Evolutionary conservation across 2,329 filamentous ascomycete species (phyloP).

Genomic region (Trichoderma aggressivum): DNA sequence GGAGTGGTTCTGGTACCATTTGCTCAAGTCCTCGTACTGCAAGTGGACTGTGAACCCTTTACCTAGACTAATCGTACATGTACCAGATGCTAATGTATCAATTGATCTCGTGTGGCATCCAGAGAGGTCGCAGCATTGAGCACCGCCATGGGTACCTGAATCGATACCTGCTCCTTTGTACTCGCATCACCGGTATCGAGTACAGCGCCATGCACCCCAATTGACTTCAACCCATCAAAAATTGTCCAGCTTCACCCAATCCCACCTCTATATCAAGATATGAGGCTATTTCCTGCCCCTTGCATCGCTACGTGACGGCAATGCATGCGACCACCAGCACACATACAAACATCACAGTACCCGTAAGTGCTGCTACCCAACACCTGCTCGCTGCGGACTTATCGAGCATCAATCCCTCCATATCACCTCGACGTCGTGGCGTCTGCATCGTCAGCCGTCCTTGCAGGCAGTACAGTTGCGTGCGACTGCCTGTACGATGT

Average conservation of each 20-base stretch:
- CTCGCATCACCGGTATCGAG: neutral
- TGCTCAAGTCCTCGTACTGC: neutral
- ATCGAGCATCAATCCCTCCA: neutral
- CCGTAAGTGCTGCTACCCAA: neutral
- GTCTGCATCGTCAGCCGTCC: neutral
- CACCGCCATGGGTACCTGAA: neutral
- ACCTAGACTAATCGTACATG: neutral
- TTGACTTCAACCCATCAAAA: neutral
- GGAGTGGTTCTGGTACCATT: neutral
- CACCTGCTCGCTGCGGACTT: neutral
- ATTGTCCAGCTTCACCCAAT: neutral
- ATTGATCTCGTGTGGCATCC: neutral
- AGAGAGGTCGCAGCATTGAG: neutral
- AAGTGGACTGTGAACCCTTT: neutral
- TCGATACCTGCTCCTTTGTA: neutral
- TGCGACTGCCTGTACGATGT: neutral
- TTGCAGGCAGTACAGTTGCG: neutral
- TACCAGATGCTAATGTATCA: neutral
- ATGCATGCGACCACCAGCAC: neutral
- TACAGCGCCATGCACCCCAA: neutral
- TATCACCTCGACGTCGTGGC: neutral
- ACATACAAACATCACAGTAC: neutral
- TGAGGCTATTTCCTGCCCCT: neutral
- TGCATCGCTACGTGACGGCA: neutral
- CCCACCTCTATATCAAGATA: neutral